Conservation (phyloP, 495 filamentous ascomycete genomes). For the Trichoderma reesei region DNA sequence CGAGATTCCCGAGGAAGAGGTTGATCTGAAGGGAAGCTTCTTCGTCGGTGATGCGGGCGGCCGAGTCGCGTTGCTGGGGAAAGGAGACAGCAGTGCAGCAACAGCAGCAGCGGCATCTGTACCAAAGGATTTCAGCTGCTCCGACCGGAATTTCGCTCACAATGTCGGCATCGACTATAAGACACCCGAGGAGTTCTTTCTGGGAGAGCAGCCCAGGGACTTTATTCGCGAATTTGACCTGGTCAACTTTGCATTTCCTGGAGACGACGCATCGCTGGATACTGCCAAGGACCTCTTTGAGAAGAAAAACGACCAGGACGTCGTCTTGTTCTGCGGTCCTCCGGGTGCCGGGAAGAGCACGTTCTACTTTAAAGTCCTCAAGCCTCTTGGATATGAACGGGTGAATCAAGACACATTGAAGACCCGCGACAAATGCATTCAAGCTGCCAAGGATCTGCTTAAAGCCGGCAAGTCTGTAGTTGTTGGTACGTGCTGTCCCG, state of each 20-base stretch:
- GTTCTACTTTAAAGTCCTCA: constrained; percentile 70
- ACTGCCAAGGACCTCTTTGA: constrained; percentile 35
- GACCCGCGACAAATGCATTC: constrained; percentile 72
- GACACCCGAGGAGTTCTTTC: constrained; percentile 88
- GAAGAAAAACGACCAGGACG: constrained; percentile 56
- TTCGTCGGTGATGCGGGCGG: constrained; percentile 87
- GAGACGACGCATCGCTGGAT: constrained; percentile 11
- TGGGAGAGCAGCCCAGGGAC: constrained; percentile 49
- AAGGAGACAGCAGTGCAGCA: constrained; percentile 16
- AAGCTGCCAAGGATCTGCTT: constrained; percentile 57
- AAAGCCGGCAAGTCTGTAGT: constrained; percentile 56
- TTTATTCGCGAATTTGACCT: constrained; percentile 62
- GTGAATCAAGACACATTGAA: constrained; percentile 91
- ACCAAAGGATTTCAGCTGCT: constrained; percentile 56
- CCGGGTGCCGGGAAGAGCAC: constrained; percentile 87
- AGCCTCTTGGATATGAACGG: constrained; percentile 72
- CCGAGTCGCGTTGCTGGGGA: constrained; percentile 25
- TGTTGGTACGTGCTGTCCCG: constrained; percentile 50
- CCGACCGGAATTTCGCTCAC: constrained; percentile 73
- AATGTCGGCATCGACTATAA: constrained; percentile 73
- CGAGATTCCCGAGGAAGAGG: constrained; percentile 50
- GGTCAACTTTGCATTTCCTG: constrained; percentile 22
- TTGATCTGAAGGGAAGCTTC: constrained; percentile 59
- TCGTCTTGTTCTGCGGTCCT: constrained; percentile 78
- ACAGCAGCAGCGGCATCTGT: constrained; percentile 15